Evolutionary conservation across 148 eudicot species (phyloP).

Genomic region (Rheum nobile): DNA sequence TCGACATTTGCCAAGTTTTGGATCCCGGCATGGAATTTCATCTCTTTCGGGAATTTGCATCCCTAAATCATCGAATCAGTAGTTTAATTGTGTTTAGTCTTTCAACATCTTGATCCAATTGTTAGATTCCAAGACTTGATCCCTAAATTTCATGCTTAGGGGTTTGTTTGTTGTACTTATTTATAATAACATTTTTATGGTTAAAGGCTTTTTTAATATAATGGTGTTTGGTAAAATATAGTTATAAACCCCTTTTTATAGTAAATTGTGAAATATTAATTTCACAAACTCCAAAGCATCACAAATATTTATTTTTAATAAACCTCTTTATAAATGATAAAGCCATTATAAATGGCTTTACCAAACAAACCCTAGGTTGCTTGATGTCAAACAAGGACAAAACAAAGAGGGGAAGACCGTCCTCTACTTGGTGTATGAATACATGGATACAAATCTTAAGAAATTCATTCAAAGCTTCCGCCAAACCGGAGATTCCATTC

Average conservation of each 20-base stretch:
- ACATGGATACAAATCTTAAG: constrained; percentile 93
- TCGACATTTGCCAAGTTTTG: not conserved
- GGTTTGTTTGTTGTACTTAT: too few species aligned
- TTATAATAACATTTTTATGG: too few species aligned
- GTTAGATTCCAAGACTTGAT: not conserved
- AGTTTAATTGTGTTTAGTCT: not conserved
- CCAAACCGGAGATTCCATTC: constrained; percentile 44
- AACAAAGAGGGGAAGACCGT: constrained; percentile 94
- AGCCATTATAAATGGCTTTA: too few species aligned
- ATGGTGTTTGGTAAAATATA: too few species aligned
- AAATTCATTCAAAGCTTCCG: constrained; percentile 75
- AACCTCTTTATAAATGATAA: too few species aligned
- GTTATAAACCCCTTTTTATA: too few species aligned
- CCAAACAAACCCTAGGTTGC: too few species aligned
- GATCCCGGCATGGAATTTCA: not conserved
- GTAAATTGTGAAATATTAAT: too few species aligned
- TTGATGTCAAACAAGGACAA: constrained; percentile 93
- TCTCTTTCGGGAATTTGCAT: too few species aligned
- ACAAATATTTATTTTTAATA: too few species aligned
- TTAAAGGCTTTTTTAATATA: too few species aligned
- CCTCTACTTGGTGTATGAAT: constrained; percentile 89
- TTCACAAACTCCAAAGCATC: too few species aligned
- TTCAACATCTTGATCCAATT: not conserved
- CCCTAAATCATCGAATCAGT: not conserved
- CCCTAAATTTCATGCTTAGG: constrained; percentile 13